Percentiles rank a stretch among this genome's conserved stretches.
These are phyloP conservation scores for Aspergillus mulundensis DNA, from an alignment of 495 filamentous ascomycete genomes.

Conservation along the genomic window DNA sequence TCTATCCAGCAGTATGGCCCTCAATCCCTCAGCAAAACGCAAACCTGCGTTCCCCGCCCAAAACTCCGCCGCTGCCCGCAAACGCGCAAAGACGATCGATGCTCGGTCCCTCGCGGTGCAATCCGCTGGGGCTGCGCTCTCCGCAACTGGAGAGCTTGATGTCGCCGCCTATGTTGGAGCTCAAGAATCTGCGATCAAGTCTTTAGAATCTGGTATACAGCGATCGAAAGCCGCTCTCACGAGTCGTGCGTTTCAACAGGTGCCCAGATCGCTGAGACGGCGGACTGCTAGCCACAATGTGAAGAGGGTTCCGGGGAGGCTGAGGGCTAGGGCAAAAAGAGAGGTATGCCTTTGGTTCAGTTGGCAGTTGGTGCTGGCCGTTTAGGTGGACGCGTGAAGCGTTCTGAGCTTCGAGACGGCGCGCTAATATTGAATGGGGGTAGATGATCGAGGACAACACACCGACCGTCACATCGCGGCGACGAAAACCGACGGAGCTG, in stretches of 20 bases:
- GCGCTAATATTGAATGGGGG: conserved; percentile 9
- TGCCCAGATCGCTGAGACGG: conserved; percentile 77
- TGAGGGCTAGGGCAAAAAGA: conserved; percentile 63
- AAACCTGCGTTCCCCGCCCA: conserved; percentile 22
- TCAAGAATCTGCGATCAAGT: conserved; percentile 82
- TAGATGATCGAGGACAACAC: conserved; percentile 89
- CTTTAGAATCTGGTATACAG: conserved; percentile 74
- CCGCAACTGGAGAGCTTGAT: conserved; percentile 71
- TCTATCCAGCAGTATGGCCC: conserved; percentile 29
- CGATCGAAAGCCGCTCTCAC: conserved; percentile 62
- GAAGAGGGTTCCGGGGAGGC: conserved; percentile 78
- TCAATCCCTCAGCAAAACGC: conserved; percentile 30
- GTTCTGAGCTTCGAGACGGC: not conserved
- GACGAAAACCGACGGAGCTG: conserved; percentile 64
- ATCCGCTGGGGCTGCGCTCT: conserved; percentile 63
- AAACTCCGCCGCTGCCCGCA: conserved; percentile 37
- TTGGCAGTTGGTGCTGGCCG: not conserved
- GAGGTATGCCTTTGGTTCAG: conserved; percentile 50
- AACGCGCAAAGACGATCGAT: conserved; percentile 64
- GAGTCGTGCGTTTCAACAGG: conserved; percentile 80
- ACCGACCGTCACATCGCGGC: conserved; percentile 68
- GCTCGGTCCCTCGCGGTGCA: conserved; percentile 72
- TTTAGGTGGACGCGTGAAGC: not conserved
- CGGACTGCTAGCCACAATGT: conserved; percentile 93
- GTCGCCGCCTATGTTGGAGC: conserved; percentile 75